Conservation (phyloP, 495 filamentous ascomycete species). For the Trichodelitschia bisporula region DNA sequence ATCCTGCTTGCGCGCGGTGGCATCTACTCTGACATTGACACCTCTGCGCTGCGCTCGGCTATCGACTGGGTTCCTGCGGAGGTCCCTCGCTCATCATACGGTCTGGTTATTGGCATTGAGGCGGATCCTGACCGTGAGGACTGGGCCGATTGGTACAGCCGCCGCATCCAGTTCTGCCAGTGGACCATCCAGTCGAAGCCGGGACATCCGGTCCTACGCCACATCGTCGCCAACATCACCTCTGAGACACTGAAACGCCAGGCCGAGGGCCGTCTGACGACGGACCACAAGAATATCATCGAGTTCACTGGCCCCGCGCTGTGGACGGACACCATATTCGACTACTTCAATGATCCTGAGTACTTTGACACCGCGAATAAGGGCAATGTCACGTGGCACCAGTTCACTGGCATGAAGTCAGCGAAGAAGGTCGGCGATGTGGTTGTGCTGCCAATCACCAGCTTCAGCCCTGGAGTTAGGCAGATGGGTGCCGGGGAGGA, state of each 20-base stretch:
- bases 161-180: constrained; percentile 92
- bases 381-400: constrained; percentile 56
- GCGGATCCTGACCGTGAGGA: constrained; percentile 83
- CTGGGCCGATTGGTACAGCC: constrained; percentile 89
- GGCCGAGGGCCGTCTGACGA: constrained; percentile 37
- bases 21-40: constrained; percentile 95
- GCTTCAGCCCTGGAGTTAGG: constrained; percentile 83
- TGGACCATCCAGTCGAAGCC: constrained; percentile 96
- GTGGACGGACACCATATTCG: constrained; percentile 85
- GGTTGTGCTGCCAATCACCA: constrained; percentile 84
- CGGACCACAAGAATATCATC: constrained; percentile 51
- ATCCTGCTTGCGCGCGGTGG: constrained; percentile 84
- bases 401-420: constrained; percentile 68
- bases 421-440: constrained; percentile 81
- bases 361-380: constrained; percentile 55
- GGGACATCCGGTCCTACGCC: constrained; percentile 73
- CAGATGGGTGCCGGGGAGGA: constrained; percentile 83
- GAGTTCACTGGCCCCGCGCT: constrained; percentile 89
- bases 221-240: constrained; percentile 70
- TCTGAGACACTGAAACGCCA: constrained; percentile 57
- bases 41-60: constrained; percentile 55
- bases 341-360: constrained; percentile 74
- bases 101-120: constrained; percentile 81
- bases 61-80: constrained; percentile 65
- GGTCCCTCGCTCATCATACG: constrained; percentile 51